These are phyloP conservation scores for Porphyrellus sp. DNA, from an alignment of 1,284 basidiomycete genomes.

Conservation along the genomic window DNA sequence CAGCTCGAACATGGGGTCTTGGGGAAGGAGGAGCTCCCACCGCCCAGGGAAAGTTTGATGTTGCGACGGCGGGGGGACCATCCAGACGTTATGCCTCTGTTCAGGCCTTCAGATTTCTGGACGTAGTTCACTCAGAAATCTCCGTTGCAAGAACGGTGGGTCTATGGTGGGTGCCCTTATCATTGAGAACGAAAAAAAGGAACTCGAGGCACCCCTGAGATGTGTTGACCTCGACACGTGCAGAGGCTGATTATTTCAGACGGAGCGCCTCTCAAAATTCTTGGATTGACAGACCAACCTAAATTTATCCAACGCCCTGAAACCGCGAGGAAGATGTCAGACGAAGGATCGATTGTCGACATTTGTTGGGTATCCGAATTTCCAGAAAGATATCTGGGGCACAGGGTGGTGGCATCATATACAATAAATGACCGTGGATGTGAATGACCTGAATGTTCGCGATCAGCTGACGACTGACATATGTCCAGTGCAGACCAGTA, in stretches of 20 bases:
- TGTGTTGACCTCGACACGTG: background rate
- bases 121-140: background rate
- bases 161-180: background rate
- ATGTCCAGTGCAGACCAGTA: background rate
- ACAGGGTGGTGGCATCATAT: conserved; percentile 17
- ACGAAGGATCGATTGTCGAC: background rate
- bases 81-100: background rate
- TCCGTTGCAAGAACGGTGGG: background rate
- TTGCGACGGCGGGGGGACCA: background rate
- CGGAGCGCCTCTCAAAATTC: conserved; percentile 1
- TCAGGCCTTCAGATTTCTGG: background rate
- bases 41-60: background rate
- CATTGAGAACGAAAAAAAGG: background rate
- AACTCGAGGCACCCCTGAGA: background rate
- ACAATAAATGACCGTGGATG: conserved; percentile 1
- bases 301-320: conserved; percentile 3
- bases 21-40: background rate
- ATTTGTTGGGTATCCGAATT: conserved; percentile 4
- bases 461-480: conserved; percentile 12
- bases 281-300: background rate
- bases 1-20: background rate
- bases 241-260: conserved; percentile 1
- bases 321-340: conserved; percentile 6
- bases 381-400: conserved; percentile 9
- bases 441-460: conserved; percentile 8